Percentiles rank a stretch among this genome's conserved stretches.
phyloP scores from a whole-genome alignment of 2,329 filamentous ascomycete genomes.

The Lasiodiplodia sp. region DNA sequence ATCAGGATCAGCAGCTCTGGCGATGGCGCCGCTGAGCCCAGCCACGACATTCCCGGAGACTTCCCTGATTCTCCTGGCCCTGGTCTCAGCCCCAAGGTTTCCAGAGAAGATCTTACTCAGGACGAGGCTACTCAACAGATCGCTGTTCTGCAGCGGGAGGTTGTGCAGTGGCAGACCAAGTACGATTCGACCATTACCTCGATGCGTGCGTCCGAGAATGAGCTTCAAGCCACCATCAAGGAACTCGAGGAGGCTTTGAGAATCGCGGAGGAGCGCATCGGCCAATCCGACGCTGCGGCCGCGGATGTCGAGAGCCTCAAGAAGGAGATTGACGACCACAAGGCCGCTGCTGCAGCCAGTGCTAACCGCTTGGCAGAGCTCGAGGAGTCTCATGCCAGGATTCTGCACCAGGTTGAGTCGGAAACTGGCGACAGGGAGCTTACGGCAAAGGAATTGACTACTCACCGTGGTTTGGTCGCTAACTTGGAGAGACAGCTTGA shows the following conservation, averaged over 20 bases:
- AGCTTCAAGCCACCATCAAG: conserved; percentile 74
- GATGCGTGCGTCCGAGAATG: conserved; percentile 74
- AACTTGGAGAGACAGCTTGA: conserved; percentile 66
- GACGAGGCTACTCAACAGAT: conserved; percentile 62
- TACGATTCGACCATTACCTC: conserved; percentile 74
- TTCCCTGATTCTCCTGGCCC: conserved; percentile 48
- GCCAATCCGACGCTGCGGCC: conserved; percentile 38
- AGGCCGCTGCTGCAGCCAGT: conserved; percentile 73
- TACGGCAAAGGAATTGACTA: conserved; percentile 59
- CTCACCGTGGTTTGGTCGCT: conserved; percentile 58
- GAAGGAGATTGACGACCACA: conserved; percentile 81
- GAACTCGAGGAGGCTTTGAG: conserved; percentile 72
- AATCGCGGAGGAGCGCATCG: conserved; percentile 43
- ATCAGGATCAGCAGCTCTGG: conserved; percentile 14
- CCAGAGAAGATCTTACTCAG: conserved; percentile 32
- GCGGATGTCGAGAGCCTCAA: conserved; percentile 65
- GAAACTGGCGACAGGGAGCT: conserved; percentile 67
- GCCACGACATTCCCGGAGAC: conserved; percentile 43
- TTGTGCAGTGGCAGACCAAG: conserved; percentile 77
- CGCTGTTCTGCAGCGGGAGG: conserved; percentile 71
- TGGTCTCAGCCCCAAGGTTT: conserved; percentile 37
- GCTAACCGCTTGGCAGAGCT: conserved; percentile 74
- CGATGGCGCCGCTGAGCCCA: background rate
- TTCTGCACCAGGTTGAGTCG: conserved; percentile 73
- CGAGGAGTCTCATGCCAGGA: conserved; percentile 73